These are phyloP conservation scores for Cyclotella sp. DNA, from an alignment of 108 stramenopile genomes.

Conservation along the genomic window DNA sequence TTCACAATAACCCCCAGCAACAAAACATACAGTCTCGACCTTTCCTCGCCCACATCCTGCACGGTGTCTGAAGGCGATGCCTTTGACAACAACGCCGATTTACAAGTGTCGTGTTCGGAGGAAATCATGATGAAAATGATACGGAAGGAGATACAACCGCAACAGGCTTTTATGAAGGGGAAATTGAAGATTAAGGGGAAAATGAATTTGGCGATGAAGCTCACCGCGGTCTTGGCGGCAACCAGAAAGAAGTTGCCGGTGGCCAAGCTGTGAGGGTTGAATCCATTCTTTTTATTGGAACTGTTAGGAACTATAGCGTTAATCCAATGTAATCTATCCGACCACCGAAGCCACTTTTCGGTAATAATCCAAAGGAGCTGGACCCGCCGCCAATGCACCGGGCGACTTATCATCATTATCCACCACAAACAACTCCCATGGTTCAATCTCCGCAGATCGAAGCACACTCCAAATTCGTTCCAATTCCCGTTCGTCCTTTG, in stretches of 20 bases:
- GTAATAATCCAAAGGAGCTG: constrained; percentile 78
- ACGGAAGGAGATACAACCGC: constrained; percentile 50
- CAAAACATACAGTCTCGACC: constrained; percentile 46
- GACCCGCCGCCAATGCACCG: constrained; percentile 67
- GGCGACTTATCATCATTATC: constrained; percentile 58
- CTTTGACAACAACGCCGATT: constrained; percentile 41
- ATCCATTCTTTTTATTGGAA: background rate
- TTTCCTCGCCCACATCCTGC: constrained; percentile 36
- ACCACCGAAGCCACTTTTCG: constrained; percentile 56
- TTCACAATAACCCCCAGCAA: constrained; percentile 36
- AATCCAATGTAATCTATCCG: background rate
- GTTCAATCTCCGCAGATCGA: constrained; percentile 80
- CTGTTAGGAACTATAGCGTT: background rate
- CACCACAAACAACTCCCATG: constrained; percentile 89
- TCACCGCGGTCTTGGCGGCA: constrained; percentile 73
- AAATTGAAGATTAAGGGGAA: constrained; percentile 85
- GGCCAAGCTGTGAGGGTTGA: constrained; percentile 35
- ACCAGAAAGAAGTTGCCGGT: constrained; percentile 69
- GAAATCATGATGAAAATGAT: constrained; percentile 56
- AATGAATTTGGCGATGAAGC: constrained; percentile 85
- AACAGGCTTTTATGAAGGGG: constrained; percentile 62
- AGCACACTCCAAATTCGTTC: constrained; percentile 65
- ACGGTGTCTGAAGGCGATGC: constrained; percentile 38
- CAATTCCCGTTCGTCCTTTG: constrained; percentile 49
- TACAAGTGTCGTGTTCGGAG: constrained; percentile 33